phyloP scores from a whole-genome alignment of 441 rosid genomes.

The Populus hybrid region DNA sequence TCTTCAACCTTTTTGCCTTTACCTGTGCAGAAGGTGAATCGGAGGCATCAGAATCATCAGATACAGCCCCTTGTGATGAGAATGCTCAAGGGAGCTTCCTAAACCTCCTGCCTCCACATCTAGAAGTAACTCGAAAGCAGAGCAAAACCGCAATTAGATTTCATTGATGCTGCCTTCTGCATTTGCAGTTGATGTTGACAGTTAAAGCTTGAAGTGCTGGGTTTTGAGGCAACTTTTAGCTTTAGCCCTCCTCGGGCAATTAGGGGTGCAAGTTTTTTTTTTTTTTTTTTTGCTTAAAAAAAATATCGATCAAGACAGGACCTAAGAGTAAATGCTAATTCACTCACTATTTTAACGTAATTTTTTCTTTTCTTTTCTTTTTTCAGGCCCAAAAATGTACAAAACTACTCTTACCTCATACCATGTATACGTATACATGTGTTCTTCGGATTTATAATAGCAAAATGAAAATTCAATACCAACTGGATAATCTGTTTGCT shows the following conservation, averaged over 20 bases:
- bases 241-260: conserved; percentile 12
- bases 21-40: conserved; percentile 53
- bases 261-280: background rate
- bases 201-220: conserved; percentile 18
- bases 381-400: background rate
- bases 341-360: conserved; percentile 13
- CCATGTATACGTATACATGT: conserved; percentile 8
- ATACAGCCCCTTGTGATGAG: conserved; percentile 28
- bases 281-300: background rate
- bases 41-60: conserved; percentile 43
- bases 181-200: conserved; percentile 1
- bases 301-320: background rate
- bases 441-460: background rate
- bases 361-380: background rate
- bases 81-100: conserved; percentile 47
- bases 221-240: conserved; percentile 22
- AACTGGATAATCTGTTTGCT: conserved; percentile 1
- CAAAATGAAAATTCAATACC: background rate
- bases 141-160: conserved; percentile 5
- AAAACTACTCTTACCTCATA: background rate
- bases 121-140: conserved; percentile 36
- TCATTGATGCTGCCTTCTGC: conserved; percentile 6
- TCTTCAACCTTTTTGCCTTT: background rate
- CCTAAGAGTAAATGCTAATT: conserved; percentile 11
- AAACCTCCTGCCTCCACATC: conserved; percentile 37